These are phyloP conservation scores for Pseudocercospora vitis DNA, from an alignment of 2,329 filamentous ascomycete genomes.

Conservation along the genomic window DNA sequence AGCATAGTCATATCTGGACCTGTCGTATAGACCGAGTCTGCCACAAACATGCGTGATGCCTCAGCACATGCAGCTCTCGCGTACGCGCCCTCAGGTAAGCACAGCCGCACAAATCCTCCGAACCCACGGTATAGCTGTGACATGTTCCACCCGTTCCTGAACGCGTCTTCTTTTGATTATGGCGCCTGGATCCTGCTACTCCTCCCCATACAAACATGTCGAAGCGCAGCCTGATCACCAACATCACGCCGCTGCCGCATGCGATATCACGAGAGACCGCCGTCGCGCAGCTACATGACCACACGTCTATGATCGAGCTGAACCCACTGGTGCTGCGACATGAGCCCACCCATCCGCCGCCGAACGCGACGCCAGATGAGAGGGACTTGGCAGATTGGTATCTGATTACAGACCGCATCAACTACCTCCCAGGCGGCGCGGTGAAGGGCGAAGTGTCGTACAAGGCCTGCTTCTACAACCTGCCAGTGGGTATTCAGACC, in stretches of 20 bases:
- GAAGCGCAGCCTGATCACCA: constrained; percentile 71
- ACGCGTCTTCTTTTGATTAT: constrained; percentile 1
- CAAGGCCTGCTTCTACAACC: constrained; percentile 76
- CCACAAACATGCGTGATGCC: no score
- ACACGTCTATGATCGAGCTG: constrained; percentile 80
- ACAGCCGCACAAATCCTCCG: constrained; percentile 7
- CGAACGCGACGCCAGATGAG: constrained; percentile 69
- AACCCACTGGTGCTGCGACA: constrained; percentile 79
- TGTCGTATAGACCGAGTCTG: no score
- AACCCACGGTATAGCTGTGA: neutral
- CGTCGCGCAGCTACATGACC: constrained; percentile 72
- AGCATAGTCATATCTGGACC: no score
- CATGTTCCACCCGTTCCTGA: neutral
- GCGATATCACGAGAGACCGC: constrained; percentile 68
- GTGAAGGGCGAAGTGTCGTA: constrained; percentile 70
- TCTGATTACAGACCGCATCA: constrained; percentile 72
- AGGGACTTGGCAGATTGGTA: constrained; percentile 70
- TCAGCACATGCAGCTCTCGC: neutral
- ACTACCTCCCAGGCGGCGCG: constrained; percentile 68
- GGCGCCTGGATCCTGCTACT: neutral
- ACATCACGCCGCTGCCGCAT: constrained; percentile 72
- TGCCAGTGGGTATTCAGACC: constrained; percentile 71
- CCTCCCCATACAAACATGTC: constrained; percentile 54
- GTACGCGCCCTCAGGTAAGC: constrained; percentile 3
- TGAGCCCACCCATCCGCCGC: constrained; percentile 65